Base-by-base conservation (phyloP, 1,284 basidiomycete species). In the Boletellus deceptivus region DNA sequence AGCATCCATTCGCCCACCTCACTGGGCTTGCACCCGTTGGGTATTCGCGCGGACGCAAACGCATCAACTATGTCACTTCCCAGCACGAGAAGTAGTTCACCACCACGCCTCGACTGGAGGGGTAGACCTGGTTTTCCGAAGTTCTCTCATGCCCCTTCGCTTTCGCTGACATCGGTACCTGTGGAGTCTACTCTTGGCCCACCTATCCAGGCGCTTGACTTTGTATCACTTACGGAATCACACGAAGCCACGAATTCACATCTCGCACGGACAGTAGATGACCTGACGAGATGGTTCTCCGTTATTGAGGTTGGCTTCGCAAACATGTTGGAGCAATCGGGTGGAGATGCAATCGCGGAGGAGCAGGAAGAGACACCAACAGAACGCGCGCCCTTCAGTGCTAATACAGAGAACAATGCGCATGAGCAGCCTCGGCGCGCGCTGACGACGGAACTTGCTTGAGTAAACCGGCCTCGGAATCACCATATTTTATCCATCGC, bases 211-310 rank as follows among this genome's bases (percentile, higher is more conserved):
- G 82, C 88, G 2, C 72, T 95, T 16, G 86, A 94, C 64, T 84
- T 91, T 53, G 68, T 69, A 7, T 67, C 74, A n/a, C 69, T 93
- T 36, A 76, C 83, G 49, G 72, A 74, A 16, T 76, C 76, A 11
- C 75, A 75, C 34, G 86, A 88, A 29, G 77, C 77, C 33, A 85
- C 89, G 0, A 87, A 91, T 57, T 70, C 74, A 1, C 85, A 89
- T 62, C 76, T 98, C 36, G 84, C 84, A 34, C 73, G 75, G 43
- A 90, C 87, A 1, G 83, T 97, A 8, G 86, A 89, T 52, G 86
- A 91, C 59, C 78, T 98, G 39, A 78, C 82, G 3, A 76, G 80
- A 56, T 97, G 92, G 92, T 71, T 98, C 48, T 79, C 83, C 4
- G 77, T 86, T 1, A 80, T 97, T 1, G 89, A 92, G 66, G 69